Conservation (phyloP, 768 basidiomycete genomes). For the Hygrophorus russula region DNA sequence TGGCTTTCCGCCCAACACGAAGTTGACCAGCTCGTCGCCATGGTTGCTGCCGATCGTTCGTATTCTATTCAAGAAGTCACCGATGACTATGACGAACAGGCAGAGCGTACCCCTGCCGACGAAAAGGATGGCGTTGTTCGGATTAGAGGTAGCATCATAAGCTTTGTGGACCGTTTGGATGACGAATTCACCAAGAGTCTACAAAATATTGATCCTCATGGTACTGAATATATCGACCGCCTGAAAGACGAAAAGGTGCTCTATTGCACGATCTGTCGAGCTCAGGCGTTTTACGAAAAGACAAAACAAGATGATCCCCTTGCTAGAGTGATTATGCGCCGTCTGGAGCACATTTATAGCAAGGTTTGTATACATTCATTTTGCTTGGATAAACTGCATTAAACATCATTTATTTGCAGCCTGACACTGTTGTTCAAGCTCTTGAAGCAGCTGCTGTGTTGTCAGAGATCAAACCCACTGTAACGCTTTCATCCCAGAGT, state of each 20-base stretch:
- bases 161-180: constrained; percentile 90
- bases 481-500: constrained; percentile 44
- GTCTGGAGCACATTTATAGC: constrained; percentile 95
- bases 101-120: constrained; percentile 67
- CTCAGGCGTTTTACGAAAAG: constrained; percentile 85
- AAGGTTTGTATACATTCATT: constrained; percentile 47
- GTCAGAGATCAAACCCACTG: constrained; percentile 48
- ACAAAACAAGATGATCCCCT: constrained; percentile 68
- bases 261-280: constrained; percentile 87
- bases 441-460: constrained; percentile 63
- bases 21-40: constrained; percentile 77
- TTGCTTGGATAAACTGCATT: constrained; percentile 10
- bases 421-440: constrained; percentile 84
- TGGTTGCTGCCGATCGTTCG: constrained; percentile 56
- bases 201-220: constrained; percentile 97
- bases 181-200: constrained; percentile 97
- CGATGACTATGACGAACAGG: constrained; percentile 85
- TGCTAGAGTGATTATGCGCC: constrained; percentile 84
- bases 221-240: constrained; percentile 96
- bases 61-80: constrained; percentile 84
- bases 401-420: constrained; percentile 33
- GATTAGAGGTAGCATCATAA: constrained; percentile 92
- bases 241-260: constrained; percentile 92
- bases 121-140: constrained; percentile 68
- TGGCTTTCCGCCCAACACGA: constrained; percentile 85